Conservation (phyloP, 164 flowering plant genomes). For the Protea cynaroides region DNA sequence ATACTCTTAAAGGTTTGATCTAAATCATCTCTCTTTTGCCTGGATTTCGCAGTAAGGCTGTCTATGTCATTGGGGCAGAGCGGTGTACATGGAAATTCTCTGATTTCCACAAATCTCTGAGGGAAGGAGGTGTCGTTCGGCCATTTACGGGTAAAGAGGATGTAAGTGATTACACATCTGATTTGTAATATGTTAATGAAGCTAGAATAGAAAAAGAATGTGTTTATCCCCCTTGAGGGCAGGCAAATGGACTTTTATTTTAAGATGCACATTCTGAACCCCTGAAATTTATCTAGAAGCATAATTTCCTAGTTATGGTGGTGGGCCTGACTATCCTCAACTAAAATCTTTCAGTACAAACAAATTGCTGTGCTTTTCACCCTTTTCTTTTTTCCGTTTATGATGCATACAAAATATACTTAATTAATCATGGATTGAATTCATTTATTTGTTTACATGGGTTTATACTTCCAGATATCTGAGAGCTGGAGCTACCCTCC, state of each 20-base stretch:
- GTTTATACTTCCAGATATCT: constrained; percentile 43
- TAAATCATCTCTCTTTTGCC: not conserved
- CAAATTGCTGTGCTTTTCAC: no score
- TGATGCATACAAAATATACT: no score
- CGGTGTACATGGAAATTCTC: constrained; percentile 81
- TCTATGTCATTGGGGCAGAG: constrained; percentile 83
- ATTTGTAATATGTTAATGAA: not conserved
- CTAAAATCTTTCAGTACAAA: no score
- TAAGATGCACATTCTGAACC: no score
- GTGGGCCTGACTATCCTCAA: no score
- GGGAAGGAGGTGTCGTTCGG: constrained; percentile 77
- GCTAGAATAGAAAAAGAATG: not conserved
- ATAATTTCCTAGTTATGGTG: no score
- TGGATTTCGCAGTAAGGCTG: constrained; percentile 72
- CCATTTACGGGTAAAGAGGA: constrained; percentile 81
- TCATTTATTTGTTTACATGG: no score
- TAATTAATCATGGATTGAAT: no score
- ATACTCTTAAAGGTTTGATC: not conserved
- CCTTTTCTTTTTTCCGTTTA: no score
- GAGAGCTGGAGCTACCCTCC: constrained; percentile 92
- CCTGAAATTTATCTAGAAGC: no score
- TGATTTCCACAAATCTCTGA: constrained; percentile 72
- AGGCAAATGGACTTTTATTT: no score
- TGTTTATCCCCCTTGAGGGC: no score
- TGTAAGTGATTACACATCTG: constrained; percentile 50